Percentiles rank a stretch among this genome's conserved stretches.
Evolutionary conservation across 257 asterid species (phyloP).

Genomic region (Nicotiana obtusifolia): DNA sequence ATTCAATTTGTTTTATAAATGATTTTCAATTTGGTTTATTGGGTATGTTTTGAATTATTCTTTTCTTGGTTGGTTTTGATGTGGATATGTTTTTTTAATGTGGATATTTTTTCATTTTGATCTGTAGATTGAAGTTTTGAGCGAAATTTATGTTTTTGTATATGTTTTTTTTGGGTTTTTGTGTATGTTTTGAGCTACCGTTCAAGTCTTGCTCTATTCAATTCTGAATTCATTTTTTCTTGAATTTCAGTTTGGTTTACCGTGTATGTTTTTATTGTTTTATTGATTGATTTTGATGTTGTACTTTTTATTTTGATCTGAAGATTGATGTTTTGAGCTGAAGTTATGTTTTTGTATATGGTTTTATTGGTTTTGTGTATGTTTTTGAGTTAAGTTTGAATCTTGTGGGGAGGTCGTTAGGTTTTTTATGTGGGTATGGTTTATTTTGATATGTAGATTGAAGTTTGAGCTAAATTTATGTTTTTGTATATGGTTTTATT

Average conservation of each 20-base stretch:
- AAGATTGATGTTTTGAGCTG: neutral
- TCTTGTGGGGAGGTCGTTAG: neutral
- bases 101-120: neutral
- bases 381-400: neutral
- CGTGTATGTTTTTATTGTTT: neutral
- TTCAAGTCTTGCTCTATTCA: neutral
- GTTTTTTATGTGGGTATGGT: neutral
- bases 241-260: neutral
- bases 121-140: neutral
- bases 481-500: neutral
- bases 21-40: neutral
- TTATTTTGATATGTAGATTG: neutral
- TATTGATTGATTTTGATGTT: neutral
- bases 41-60: neutral
- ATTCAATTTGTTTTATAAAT: too few relatives aligned
- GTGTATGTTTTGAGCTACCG: neutral
- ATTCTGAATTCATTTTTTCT: neutral
- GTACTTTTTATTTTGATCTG: neutral
- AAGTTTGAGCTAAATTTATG: neutral
- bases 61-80: neutral
- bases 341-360: neutral
- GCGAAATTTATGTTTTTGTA: neutral
- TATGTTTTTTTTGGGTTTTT: neutral
- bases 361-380: neutral
- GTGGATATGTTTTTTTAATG: neutral